These are phyloP conservation scores for Daldinia eschscholtzii DNA, from an alignment of 2,329 filamentous ascomycete genomes.

Conservation along the genomic window DNA sequence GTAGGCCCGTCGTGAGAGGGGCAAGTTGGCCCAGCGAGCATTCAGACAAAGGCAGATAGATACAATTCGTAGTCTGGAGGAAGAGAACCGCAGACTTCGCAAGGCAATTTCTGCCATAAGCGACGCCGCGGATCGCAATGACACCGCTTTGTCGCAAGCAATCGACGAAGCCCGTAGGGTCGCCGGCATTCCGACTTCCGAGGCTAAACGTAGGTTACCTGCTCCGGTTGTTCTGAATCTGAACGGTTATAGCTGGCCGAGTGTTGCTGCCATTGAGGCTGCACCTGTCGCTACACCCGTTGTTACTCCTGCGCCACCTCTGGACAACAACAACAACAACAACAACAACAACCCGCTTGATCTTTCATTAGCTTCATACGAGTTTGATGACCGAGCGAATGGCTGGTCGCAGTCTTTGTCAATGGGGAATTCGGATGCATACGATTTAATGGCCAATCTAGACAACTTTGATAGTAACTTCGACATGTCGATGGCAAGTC, in stretches of 20 bases:
- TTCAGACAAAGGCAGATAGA: conserved; percentile 43
- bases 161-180: conserved; percentile 32
- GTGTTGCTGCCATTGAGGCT: conserved; percentile 18
- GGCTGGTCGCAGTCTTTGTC: conserved; percentile 24
- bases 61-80: conserved; percentile 35
- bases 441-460: background rate
- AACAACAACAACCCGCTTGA: background rate
- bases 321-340: conserved; percentile 5
- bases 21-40: conserved; percentile 41
- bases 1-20: conserved; percentile 39
- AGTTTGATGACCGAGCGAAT: background rate
- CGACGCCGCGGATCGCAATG: conserved; percentile 18
- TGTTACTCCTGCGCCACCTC: background rate
- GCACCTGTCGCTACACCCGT: background rate
- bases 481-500: conserved; percentile 8
- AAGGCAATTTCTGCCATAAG: conserved; percentile 34
- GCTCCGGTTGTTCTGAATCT: background rate
- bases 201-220: background rate
- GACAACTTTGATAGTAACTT: conserved; percentile 15
- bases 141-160: conserved; percentile 16
- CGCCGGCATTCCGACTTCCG: conserved; percentile 22
- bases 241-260: conserved; percentile 29
- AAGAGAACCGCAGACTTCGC: conserved; percentile 36
- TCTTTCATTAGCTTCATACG: conserved; percentile 15
- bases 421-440: background rate